Conservation (phyloP, 192 early-diverging fungal genomes). For the Physocladia obscura region DNA sequence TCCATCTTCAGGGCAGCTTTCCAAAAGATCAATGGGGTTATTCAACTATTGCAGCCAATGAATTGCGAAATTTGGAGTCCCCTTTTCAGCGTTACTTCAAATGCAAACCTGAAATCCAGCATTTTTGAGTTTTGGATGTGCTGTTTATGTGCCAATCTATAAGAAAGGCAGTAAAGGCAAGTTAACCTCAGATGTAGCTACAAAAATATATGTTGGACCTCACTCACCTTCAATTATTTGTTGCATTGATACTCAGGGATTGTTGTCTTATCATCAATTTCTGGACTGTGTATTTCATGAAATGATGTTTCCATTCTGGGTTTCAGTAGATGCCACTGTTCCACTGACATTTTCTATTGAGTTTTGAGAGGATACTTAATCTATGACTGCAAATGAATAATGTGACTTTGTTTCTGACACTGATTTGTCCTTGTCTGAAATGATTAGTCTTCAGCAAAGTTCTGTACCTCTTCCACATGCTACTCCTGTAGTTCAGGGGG, state of each 20-base stretch:
- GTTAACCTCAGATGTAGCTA: conserved; percentile 4
- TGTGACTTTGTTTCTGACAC: neutral
- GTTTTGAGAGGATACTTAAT: neutral
- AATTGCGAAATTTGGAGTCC: neutral
- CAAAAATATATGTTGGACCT: conserved; percentile 9
- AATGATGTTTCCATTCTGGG: neutral
- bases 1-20: neutral
- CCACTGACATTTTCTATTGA: neutral
- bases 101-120: conserved; percentile 4
- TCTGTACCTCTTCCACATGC: neutral
- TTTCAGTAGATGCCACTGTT: neutral
- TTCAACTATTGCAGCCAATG: neutral
- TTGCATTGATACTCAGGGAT: neutral
- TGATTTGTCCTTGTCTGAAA: neutral
- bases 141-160: neutral
- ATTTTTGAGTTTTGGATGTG: neutral
- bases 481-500: conserved; percentile 9
- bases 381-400: neutral
- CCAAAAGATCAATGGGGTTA: neutral
- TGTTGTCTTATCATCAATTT: neutral
- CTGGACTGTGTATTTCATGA: neutral
- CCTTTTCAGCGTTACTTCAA: neutral
- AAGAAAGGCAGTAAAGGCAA: conserved; percentile 1
- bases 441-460: neutral
- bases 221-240: conserved; percentile 11